A percentile compares a stretch with the other conserved stretches of the same genome.
phyloP scores from a whole-genome alignment of 345 rosid species.

The Psidium guajava region DNA sequence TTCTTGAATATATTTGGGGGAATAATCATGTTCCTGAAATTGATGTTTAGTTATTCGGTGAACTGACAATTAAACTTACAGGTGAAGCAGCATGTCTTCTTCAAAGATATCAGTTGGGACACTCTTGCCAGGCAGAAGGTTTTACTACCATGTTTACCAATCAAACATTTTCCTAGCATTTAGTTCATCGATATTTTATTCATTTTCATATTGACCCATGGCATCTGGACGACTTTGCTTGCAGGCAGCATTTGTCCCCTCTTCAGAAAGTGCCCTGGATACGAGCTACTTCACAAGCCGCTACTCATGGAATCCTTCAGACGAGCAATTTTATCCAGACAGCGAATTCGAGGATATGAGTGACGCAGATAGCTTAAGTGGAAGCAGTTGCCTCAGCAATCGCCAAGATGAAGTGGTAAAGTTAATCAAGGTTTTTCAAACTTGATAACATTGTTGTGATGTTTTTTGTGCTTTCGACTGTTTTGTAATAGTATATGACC shows the following conservation, averaged over 20 bases:
- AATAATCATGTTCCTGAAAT: not conserved
- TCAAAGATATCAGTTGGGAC: slow-evolving; percentile 94
- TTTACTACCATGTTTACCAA: not conserved
- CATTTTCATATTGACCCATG: not conserved
- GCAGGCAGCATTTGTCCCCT: slow-evolving; percentile 96
- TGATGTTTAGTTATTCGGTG: not conserved
- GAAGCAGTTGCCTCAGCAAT: slow-evolving; percentile 76
- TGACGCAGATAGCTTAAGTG: slow-evolving; percentile 88
- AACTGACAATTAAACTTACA: slow-evolving; percentile 12
- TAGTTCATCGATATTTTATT: not conserved
- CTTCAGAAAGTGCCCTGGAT: slow-evolving; percentile 89
- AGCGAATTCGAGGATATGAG: slow-evolving; percentile 82
- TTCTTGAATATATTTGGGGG: not conserved
- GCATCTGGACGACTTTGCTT: not conserved
- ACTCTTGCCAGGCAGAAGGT: slow-evolving; percentile 98
- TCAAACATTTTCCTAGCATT: not conserved
- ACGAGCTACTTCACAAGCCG: slow-evolving; percentile 99
- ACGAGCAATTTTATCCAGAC: slow-evolving; percentile 44
- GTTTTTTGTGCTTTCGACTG: not conserved
- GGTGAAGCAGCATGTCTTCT: slow-evolving; percentile 91
- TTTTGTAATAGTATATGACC: not conserved
- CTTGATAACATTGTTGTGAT: not conserved
- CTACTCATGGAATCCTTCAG: slow-evolving; percentile 76
- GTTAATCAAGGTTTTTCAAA: not conserved
- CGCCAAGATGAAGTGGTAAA: slow-evolving; percentile 87